Conservation (phyloP, 2,329 filamentous ascomycete species). For the Phaeosphaeriaceae sp. region DNA sequence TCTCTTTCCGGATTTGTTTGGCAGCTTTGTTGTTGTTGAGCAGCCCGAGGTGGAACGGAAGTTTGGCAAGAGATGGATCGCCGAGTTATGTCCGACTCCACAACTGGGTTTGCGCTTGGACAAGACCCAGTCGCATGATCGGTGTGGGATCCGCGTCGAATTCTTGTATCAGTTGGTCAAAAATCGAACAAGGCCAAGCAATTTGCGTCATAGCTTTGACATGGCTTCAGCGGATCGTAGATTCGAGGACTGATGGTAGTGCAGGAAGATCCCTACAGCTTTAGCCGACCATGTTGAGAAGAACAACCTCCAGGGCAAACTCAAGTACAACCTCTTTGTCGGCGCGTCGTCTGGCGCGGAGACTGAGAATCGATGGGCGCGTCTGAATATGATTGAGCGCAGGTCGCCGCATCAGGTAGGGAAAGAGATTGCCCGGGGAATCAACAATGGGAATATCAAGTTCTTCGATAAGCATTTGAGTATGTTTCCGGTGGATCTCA, state of each 20-base stretch:
- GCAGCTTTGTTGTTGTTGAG: slow-evolving; percentile 3
- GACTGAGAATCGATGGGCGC: slow-evolving; percentile 92
- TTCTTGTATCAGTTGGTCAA: background rate
- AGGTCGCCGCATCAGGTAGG: slow-evolving; percentile 87
- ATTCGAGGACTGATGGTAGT: slow-evolving; percentile 10
- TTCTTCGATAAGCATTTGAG: slow-evolving; percentile 95
- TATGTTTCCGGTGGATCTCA: slow-evolving; percentile 88
- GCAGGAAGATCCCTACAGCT: slow-evolving; percentile 80
- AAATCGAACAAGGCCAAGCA: background rate
- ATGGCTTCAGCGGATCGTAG: background rate
- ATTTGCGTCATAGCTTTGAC: background rate
- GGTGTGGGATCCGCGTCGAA: background rate
- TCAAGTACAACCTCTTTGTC: slow-evolving; percentile 87
- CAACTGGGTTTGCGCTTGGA: slow-evolving; percentile 13
- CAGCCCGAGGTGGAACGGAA: slow-evolving; percentile 39
- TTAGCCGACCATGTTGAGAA: slow-evolving; percentile 89
- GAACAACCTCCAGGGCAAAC: slow-evolving; percentile 81
- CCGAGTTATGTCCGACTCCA: slow-evolving; percentile 36
- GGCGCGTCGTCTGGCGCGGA: slow-evolving; percentile 89
- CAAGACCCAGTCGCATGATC: background rate
- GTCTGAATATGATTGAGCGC: slow-evolving; percentile 86
- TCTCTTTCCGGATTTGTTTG: background rate
- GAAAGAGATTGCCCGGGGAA: slow-evolving; percentile 87
- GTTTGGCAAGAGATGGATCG: slow-evolving; percentile 18
- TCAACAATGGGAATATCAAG: slow-evolving; percentile 86